phyloP scores from a whole-genome alignment of 345 rosid genomes.

The Lepidium aucheri region DNA sequence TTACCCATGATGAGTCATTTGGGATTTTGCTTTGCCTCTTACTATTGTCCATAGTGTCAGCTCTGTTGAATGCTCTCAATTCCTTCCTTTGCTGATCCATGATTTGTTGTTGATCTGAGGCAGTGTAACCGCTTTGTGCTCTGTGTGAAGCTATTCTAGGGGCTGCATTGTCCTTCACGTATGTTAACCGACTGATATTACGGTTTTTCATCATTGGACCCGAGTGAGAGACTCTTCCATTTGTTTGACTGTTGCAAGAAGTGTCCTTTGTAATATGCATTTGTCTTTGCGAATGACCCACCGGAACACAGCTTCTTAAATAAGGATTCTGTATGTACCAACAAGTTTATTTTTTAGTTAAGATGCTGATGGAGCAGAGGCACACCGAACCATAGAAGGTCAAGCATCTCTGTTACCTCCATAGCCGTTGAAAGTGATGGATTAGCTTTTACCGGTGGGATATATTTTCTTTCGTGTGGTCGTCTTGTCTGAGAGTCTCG shows the following conservation, averaged over 20 bases:
- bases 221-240: slow-evolving; percentile 19
- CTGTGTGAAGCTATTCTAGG: slow-evolving; percentile 11
- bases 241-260: neutral
- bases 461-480: slow-evolving; percentile 11
- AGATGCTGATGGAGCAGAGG: slow-evolving; percentile 9
- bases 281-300: slow-evolving; percentile 22
- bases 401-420: slow-evolving; percentile 24
- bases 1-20: slow-evolving; percentile 27
- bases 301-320: slow-evolving; percentile 3
- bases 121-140: slow-evolving; percentile 6
- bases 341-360: slow-evolving; percentile 7
- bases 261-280: slow-evolving; percentile 20
- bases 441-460: slow-evolving; percentile 18
- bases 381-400: slow-evolving; percentile 23
- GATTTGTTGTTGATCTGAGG: neutral
- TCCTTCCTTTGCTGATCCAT: slow-evolving; percentile 11
- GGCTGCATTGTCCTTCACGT: slow-evolving; percentile 12
- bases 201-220: slow-evolving; percentile 27
- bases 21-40: slow-evolving; percentile 23
- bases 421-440: slow-evolving; percentile 2
- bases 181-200: slow-evolving; percentile 13
- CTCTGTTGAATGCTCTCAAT: slow-evolving; percentile 20
- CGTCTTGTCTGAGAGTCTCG: slow-evolving; percentile 27
- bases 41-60: slow-evolving; percentile 25
- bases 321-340: slow-evolving; percentile 30